Conservation (phyloP, 73 alveolate genomes). For the Stentor roeselii region DNA sequence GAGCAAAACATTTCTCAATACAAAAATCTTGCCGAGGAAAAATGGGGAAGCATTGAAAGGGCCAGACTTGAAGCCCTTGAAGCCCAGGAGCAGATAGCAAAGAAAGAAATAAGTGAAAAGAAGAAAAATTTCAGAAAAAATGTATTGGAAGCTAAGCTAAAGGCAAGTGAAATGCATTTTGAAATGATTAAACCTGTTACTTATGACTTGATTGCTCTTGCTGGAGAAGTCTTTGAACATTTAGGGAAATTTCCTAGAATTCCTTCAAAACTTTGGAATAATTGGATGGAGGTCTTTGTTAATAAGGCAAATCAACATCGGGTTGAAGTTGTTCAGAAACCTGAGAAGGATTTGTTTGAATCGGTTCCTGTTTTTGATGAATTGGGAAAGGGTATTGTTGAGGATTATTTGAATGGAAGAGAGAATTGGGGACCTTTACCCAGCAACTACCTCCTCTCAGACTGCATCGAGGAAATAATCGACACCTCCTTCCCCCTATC, state of each 20-base stretch:
- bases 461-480: background rate
- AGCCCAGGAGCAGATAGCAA: background rate
- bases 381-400: background rate
- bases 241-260: background rate
- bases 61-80: background rate
- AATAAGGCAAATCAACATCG: too few species aligned
- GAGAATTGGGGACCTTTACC: slow-evolving; percentile 21
- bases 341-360: too few species aligned
- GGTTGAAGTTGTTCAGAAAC: too few species aligned
- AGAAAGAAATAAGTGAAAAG: background rate
- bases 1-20: background rate
- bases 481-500: background rate
- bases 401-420: slow-evolving; percentile 4
- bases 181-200: background rate
- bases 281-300: background rate
- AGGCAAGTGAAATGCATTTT: background rate
- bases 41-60: background rate
- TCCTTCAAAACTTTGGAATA: background rate
- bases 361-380: background rate
- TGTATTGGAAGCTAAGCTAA: background rate
- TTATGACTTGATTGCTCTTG: background rate
- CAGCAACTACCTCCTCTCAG: background rate
- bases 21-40: background rate
- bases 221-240: background rate
- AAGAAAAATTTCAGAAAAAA: too few species aligned